phyloP scores from a whole-genome alignment of 306 rosid species.

The Glycyrrhiza uralensis region DNA sequence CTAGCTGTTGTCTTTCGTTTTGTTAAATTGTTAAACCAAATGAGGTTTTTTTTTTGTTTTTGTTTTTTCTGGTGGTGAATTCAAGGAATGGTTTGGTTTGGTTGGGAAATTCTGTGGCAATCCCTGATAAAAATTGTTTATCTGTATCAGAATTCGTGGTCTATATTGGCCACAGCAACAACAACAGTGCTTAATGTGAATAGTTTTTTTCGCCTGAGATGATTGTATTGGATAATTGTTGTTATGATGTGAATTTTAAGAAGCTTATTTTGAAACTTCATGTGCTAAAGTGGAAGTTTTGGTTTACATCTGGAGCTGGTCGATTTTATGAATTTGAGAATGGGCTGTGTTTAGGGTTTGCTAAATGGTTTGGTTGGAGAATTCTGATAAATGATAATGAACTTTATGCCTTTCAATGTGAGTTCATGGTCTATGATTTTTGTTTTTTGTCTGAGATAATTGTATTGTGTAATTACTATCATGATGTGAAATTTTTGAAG shows the following conservation, averaged over 20 bases:
- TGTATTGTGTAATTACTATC: neutral
- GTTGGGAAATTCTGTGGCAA: no score
- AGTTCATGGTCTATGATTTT: neutral
- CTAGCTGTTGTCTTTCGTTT: no score
- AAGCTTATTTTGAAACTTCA: neutral
- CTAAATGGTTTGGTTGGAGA: constrained; percentile 3
- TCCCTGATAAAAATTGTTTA: no score
- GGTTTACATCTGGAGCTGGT: neutral
- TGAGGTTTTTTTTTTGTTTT: no score
- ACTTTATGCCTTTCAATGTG: neutral
- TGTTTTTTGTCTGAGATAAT: neutral
- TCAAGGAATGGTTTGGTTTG: no score
- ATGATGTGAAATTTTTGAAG: neutral
- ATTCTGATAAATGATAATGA: neutral
- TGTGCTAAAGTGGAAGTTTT: neutral
- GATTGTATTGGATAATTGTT: neutral
- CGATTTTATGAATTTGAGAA: neutral
- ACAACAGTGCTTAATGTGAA: neutral
- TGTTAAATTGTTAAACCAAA: no score
- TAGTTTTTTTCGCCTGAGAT: neutral
- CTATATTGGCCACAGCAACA: neutral
- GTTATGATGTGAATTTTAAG: neutral
- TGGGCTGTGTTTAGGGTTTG: neutral
- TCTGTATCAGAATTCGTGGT: no score
- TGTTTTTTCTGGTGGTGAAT: no score